phyloP scores from a whole-genome alignment of 2,329 filamentous ascomycete species.

The Dactylellina leptospora region DNA sequence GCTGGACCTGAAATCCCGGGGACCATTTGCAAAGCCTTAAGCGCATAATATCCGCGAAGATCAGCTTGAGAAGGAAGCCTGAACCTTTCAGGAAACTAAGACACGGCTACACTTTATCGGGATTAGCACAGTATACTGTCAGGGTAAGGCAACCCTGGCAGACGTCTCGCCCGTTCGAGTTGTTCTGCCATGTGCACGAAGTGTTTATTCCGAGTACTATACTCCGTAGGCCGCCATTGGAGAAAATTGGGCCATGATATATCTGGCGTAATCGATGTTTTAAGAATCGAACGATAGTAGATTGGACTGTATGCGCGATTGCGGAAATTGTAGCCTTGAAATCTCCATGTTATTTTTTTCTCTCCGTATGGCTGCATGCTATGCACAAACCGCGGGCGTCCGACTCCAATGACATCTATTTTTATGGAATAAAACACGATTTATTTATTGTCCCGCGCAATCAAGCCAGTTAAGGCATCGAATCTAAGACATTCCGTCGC shows the following conservation, averaged over 20 bases:
- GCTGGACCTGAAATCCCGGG: slow-evolving; percentile 3
- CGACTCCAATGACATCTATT: slow-evolving; percentile 35
- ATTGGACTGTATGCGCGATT: slow-evolving; percentile 14
- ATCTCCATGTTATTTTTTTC: neutral
- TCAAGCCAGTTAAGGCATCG: slow-evolving; percentile 15
- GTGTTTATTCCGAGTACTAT: slow-evolving; percentile 37
- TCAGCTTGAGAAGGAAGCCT: slow-evolving; percentile 31
- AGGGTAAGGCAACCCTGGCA: slow-evolving; percentile 38
- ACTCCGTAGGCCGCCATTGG: slow-evolving; percentile 27
- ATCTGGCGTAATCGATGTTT: slow-evolving; percentile 26
- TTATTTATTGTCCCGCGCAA: slow-evolving; percentile 26
- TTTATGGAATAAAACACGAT: slow-evolving; percentile 39
- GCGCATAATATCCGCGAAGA: slow-evolving; percentile 49
- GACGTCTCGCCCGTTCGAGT: slow-evolving; percentile 40
- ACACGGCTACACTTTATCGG: slow-evolving; percentile 32
- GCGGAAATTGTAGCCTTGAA: slow-evolving; percentile 21
- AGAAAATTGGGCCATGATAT: slow-evolving; percentile 3
- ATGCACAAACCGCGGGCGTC: slow-evolving; percentile 26
- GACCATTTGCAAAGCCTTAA: slow-evolving; percentile 14
- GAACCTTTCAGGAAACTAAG: slow-evolving; percentile 40
- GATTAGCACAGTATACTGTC: slow-evolving; percentile 8
- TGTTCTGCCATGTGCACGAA: slow-evolving; percentile 25
- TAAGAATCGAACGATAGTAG: neutral
- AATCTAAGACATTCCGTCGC: slow-evolving; percentile 47
- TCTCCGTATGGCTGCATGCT: slow-evolving; percentile 28